Base-by-base conservation (phyloP, 2,329 filamentous ascomycete genomes). In the Verticillium zaregamsianum region DNA sequence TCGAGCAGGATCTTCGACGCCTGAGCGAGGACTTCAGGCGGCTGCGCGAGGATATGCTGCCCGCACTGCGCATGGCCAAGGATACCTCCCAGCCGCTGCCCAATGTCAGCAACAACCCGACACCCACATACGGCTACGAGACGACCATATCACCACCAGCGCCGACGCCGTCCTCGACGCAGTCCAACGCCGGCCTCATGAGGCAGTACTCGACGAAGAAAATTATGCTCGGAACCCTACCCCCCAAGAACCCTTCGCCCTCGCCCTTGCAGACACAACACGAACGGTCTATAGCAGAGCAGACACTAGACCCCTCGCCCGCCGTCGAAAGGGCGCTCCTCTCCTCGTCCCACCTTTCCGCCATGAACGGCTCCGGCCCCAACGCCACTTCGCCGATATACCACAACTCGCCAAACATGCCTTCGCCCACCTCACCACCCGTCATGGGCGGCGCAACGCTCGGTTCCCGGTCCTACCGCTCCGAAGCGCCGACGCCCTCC, bases 11-110 rank as follows among this genome's bases (percentile, higher is more conserved):
- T 72, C 77, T 98, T 71, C 87, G 90, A 65, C 87, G 90, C 64
- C 84, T 98, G 70, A 89, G 90, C 14, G 92, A 97, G 49, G 93
- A 98, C 72, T 97, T 96, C 73, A 86, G 90, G 68, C 89, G 92
- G 67, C 78, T 99, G 65, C 86, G 95, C 61, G 94, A 98, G 75
- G 95, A 99, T 72, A 87, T 97, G 71, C 82, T 98, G 35, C 94
- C 95, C 3, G 89, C 96, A 23, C 86, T 97, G 70, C 91, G 93
- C 65, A 87, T 97, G 71, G 90, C 89, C 69, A 98, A 98, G 78
- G 93, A 98, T 73, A 90, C 90, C 68, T 91, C 93, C 66, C 92
- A 97, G 72, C 94, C 94, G 39, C 81, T 98, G 25, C 65, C 52
- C 67, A 66, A 63, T 39, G 61, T 65, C 11, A 61, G 59, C 62